Conservation (phyloP, 1,284 basidiomycete species). For the Papiliotrema laurentii region DNA sequence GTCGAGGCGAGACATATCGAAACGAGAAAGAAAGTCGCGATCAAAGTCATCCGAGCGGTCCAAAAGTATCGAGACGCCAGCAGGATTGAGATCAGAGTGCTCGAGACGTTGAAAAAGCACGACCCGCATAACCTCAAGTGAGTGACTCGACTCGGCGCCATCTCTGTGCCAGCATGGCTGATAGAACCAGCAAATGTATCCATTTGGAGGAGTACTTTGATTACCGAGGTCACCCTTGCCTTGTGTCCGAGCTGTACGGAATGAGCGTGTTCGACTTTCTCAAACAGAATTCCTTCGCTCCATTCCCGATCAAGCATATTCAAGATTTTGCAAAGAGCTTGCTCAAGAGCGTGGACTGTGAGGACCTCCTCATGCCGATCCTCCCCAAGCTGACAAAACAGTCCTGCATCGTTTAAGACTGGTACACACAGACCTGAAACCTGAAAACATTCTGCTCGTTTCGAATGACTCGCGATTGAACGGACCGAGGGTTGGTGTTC, state of each 20-base stretch:
- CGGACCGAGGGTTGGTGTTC: slow-evolving; percentile 29
- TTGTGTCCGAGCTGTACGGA: slow-evolving; percentile 92
- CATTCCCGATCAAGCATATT: slow-evolving; percentile 93
- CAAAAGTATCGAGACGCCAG: slow-evolving; percentile 98
- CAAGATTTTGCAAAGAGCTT: slow-evolving; percentile 92
- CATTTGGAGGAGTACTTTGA: slow-evolving; percentile 94
- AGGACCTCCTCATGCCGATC: slow-evolving; percentile 34
- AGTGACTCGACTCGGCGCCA: too few species aligned
- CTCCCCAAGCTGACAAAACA: slow-evolving; percentile 48
- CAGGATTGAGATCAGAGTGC: slow-evolving; percentile 95
- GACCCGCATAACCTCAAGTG: slow-evolving; percentile 88
- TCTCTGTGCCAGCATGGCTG: not conserved
- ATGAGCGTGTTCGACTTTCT: slow-evolving; percentile 99
- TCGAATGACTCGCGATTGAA: slow-evolving; percentile 62
- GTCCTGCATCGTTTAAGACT: slow-evolving; percentile 87
- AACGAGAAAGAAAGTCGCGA: slow-evolving; percentile 72
- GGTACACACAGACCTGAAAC: slow-evolving; percentile 98
- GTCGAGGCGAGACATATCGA: slow-evolving; percentile 86
- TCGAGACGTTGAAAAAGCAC: slow-evolving; percentile 83
- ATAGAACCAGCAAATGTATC: slow-evolving; percentile 80
- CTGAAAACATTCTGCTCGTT: slow-evolving; percentile 95
- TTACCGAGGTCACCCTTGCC: slow-evolving; percentile 94
- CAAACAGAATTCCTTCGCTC: slow-evolving; percentile 95
- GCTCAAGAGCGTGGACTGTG: slow-evolving; percentile 89
- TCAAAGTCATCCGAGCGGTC: slow-evolving; percentile 97